Conservation (phyloP, 768 basidiomycete genomes). For the Naganishia vaughanmartiniae region DNA sequence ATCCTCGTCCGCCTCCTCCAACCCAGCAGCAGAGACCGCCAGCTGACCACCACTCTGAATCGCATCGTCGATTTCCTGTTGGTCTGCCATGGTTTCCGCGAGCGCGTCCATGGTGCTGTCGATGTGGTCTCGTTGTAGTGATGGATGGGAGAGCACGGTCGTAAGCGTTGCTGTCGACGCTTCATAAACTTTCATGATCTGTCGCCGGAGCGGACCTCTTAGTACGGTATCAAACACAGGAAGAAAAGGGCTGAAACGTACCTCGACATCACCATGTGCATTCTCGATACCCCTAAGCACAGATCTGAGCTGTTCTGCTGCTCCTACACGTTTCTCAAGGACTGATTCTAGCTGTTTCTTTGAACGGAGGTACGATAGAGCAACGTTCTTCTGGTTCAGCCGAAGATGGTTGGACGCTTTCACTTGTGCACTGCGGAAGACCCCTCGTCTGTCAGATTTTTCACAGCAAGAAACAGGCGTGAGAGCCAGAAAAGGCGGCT, state of each 20-base stretch:
- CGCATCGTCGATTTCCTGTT: conserved; percentile 75
- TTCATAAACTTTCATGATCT: conserved; percentile 86
- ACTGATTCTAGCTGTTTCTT: conserved; percentile 78
- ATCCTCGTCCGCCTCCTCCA: conserved; percentile 55
- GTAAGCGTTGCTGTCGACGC: conserved; percentile 75
- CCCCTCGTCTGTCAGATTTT: no score
- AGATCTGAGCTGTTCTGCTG: conserved; percentile 69
- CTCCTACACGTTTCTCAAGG: conserved; percentile 68
- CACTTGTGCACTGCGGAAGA: conserved; percentile 60
- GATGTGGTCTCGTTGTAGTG: conserved; percentile 71
- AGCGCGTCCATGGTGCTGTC: conserved; percentile 85
- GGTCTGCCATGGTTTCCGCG: conserved; percentile 76
- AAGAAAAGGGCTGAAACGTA: conserved; percentile 48
- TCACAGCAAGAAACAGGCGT: background rate
- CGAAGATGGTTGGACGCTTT: conserved; percentile 67
- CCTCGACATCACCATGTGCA: conserved; percentile 85
- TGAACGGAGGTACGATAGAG: conserved; percentile 72
- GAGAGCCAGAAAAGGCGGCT: background rate
- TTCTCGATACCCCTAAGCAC: conserved; percentile 80
- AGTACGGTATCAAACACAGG: background rate
- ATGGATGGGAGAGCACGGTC: conserved; percentile 73
- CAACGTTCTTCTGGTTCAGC: conserved; percentile 69
- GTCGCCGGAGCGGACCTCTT: background rate
- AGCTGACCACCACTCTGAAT: conserved; percentile 68
- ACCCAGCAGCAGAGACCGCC: conserved; percentile 56